Conservation (phyloP, 352 stramenopile species). For the Peronospora farinosa region DNA sequence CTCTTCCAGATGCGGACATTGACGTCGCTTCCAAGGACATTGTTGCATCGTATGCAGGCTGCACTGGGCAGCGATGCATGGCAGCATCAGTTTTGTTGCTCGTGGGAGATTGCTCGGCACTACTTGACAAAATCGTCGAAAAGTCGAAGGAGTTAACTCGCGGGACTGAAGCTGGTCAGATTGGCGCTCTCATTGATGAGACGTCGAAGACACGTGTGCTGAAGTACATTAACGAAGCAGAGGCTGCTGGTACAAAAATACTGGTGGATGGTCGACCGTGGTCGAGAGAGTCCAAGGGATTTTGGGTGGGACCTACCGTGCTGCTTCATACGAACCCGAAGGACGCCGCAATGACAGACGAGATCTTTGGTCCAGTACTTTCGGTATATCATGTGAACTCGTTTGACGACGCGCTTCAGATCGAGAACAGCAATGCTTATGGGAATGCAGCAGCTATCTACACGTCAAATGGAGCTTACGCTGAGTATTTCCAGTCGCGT, state of each 20-base stretch:
- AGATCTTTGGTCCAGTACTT: slow-evolving; percentile 98
- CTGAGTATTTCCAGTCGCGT: slow-evolving; percentile 90
- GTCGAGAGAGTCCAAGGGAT: slow-evolving; percentile 48
- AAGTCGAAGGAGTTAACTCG: slow-evolving; percentile 83
- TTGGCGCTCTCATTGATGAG: slow-evolving; percentile 94
- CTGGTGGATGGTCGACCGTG: slow-evolving; percentile 89
- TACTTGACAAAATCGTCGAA: slow-evolving; percentile 85
- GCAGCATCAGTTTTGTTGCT: slow-evolving; percentile 93
- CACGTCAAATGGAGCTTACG: slow-evolving; percentile 89
- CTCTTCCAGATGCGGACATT: slow-evolving; percentile 90
- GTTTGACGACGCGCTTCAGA: slow-evolving; percentile 91
- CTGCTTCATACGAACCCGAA: slow-evolving; percentile 85
- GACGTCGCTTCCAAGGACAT: slow-evolving; percentile 92
- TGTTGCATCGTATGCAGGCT: slow-evolving; percentile 93
- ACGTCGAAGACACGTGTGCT: slow-evolving; percentile 89
- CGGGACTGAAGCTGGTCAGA: slow-evolving; percentile 87
- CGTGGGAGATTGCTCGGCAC: slow-evolving; percentile 62
- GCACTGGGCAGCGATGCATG: slow-evolving; percentile 95
- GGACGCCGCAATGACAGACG: slow-evolving; percentile 89
- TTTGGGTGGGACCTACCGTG: slow-evolving; percentile 95
- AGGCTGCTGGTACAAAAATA: slow-evolving; percentile 77
- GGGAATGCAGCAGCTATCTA: slow-evolving; percentile 97
- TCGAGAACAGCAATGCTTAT: slow-evolving; percentile 96
- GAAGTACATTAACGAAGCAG: slow-evolving; percentile 90
- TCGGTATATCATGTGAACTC: slow-evolving; percentile 78